Evolutionary conservation across 2,329 filamentous ascomycete species (phyloP).

Genomic region (Aspergillus alliaceus): DNA sequence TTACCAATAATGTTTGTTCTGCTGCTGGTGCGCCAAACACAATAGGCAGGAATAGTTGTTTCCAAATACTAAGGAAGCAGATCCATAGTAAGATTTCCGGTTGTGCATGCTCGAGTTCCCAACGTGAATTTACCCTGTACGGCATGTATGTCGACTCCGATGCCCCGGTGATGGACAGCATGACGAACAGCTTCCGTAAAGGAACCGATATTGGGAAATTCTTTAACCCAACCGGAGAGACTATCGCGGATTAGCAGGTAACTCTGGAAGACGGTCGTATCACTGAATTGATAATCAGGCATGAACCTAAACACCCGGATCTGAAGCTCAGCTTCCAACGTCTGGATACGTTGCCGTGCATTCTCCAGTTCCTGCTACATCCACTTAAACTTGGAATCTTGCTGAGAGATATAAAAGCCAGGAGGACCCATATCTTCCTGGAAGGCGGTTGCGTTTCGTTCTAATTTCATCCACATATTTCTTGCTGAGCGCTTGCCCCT

Average conservation of each 20-base stretch:
- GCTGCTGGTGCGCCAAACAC: neutral
- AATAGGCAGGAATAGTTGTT: neutral
- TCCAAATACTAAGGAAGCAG: neutral
- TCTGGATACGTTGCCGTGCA: neutral
- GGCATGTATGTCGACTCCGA: neutral
- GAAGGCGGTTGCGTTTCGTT: neutral
- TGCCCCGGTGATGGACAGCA: neutral
- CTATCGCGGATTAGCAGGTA: neutral
- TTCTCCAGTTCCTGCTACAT: neutral
- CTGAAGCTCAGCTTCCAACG: neutral
- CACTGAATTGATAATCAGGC: neutral
- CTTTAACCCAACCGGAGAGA: constrained; percentile 2
- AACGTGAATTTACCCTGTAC: neutral
- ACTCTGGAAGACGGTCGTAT: neutral
- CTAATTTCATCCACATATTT: neutral
- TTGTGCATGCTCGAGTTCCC: neutral
- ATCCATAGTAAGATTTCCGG: neutral
- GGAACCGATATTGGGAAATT: neutral
- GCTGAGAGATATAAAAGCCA: neutral
- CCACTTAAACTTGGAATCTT: neutral
- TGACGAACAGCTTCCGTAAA: neutral
- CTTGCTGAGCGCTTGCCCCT: neutral
- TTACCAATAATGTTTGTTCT: neutral
- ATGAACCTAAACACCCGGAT: neutral
- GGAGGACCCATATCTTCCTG: neutral